Percentiles rank a stretch among this genome's conserved stretches.
Conservation (phyloP, 345 rosid genomes). For the Mercurialis annua region DNA sequence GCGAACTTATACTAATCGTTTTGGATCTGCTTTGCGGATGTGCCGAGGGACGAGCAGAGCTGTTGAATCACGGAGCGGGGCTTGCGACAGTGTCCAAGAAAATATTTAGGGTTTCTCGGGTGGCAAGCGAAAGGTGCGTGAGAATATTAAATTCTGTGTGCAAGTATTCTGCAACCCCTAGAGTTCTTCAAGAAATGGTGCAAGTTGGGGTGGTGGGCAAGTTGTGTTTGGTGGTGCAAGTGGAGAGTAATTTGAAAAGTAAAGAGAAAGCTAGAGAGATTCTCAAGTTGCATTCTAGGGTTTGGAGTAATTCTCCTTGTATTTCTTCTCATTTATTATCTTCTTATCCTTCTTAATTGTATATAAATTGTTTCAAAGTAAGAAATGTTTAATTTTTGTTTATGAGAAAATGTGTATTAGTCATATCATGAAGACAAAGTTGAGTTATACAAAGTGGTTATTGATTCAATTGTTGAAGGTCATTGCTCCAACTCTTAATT, state of each 20-base stretch:
- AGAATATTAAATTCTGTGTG: conserved; percentile 44
- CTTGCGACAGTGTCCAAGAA: conserved; percentile 60
- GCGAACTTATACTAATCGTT: conserved; percentile 42
- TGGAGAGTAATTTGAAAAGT: conserved; percentile 36
- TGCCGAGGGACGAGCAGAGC: conserved; percentile 59
- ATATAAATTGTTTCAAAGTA: no score
- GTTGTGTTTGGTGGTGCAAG: conserved; percentile 51
- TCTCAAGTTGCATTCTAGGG: conserved; percentile 48
- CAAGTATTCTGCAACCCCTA: conserved; percentile 39
- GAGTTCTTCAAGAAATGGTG: conserved; percentile 59
- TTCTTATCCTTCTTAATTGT: conserved; percentile 47
- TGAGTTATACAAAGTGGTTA: no score
- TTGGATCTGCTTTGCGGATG: conserved; percentile 50
- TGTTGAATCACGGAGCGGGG: conserved; percentile 55
- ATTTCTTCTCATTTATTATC: conserved; percentile 43
- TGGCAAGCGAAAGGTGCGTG: conserved; percentile 47
- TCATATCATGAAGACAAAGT: no score
- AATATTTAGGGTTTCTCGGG: conserved; percentile 51
- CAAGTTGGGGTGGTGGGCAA: conserved; percentile 55
- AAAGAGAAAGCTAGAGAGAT: conserved; percentile 50
- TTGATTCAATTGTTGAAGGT: no score
- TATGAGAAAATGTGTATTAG: no score
- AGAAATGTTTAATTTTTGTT: no score
- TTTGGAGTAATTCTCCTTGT: conserved; percentile 50
- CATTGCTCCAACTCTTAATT: no score